Base-by-base conservation (phyloP, 345 rosid species). In the Sapria himalayana region DNA sequence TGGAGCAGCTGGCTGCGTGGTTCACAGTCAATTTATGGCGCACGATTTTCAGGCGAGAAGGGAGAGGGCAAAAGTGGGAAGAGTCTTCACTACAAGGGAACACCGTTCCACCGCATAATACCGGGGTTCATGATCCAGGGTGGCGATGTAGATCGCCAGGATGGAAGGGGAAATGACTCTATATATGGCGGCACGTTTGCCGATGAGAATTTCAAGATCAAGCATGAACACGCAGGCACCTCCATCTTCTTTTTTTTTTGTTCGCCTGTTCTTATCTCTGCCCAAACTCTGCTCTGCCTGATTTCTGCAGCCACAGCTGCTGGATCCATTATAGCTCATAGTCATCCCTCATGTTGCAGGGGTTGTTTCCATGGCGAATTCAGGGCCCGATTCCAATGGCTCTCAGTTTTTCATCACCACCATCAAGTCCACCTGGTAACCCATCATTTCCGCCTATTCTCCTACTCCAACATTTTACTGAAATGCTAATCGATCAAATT, bases 111-210 rank as follows among this genome's bases (percentile, higher is more conserved):
- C 61, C 91, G 98, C 3, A 79, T 89, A 60, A 39, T 89, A 68
- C 73, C 98, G 37, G 98, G 98, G 25, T 82, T 89, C 36, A 66
- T 89, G 53, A 64, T 79, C 57, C 98, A 89, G 71, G 98, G 98
- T 25, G 98, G 98, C 40, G 95, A 89, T 54, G 56, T 89, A 16
- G 62, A 69, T 53, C 29, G 18, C 35, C 67, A 84, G 40, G 86
- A 79, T 64, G 95, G 98, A 15, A 79, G 45, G 63, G 93, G 95
- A 40, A 57, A 50, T 3, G 81, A 76, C 24, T 89, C 95, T 7
- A 78, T 76, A 15, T 82, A 79, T 24, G 92, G 93, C 18, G 78
- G 91, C 52, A 50, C 62, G 21, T 89, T 89, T 48, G 63, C 74
- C n/a, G 98, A 89, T 14, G 98, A 89, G 55, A 82, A 79, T 59